A percentile compares a stretch with the other conserved stretches of the same genome.
Conservation (phyloP, 805 yeast species). For the Lipomyces spencermartinsiae region DNA sequence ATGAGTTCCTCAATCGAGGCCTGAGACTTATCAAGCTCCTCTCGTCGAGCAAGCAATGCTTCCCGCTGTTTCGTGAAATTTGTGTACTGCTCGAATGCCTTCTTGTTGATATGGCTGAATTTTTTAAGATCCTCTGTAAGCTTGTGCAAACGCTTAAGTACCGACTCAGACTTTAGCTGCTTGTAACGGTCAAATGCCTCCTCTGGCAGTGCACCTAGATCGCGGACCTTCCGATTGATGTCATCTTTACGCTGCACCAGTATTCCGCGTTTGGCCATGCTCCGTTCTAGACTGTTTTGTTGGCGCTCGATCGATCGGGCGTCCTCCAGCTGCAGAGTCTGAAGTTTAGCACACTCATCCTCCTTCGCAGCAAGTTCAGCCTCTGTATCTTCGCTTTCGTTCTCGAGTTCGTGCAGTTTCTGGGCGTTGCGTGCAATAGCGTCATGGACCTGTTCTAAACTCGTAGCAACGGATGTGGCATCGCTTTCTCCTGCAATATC, state of each 20-base stretch:
- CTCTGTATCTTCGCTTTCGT: slow-evolving; percentile 32
- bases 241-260: slow-evolving; percentile 71
- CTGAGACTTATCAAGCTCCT: slow-evolving; percentile 72
- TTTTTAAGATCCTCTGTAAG: slow-evolving; percentile 64
- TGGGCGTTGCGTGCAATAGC: slow-evolving; percentile 44
- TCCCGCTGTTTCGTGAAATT: slow-evolving; percentile 76
- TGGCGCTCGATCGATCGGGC: slow-evolving; percentile 64
- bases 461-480: slow-evolving; percentile 42
- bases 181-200: slow-evolving; percentile 68
- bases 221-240: slow-evolving; percentile 72
- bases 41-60: slow-evolving; percentile 66
- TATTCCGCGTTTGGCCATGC: slow-evolving; percentile 65
- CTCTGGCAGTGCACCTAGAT: slow-evolving; percentile 88
- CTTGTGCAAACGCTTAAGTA: slow-evolving; percentile 58
- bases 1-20: slow-evolving; percentile 76
- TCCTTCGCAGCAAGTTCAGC: slow-evolving; percentile 47
- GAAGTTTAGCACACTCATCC: slow-evolving; percentile 54
- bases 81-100: slow-evolving; percentile 83
- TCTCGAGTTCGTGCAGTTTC: slow-evolving; percentile 43
- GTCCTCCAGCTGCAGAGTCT: slow-evolving; percentile 61
- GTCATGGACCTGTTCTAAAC: slow-evolving; percentile 24
- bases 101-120: slow-evolving; percentile 81
- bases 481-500: slow-evolving; percentile 37
- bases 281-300: slow-evolving; percentile 69
- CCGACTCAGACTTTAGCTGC: slow-evolving; percentile 55